These are phyloP conservation scores for Coniferiporia weirii DNA, from an alignment of 1,284 basidiomycete genomes.

Conservation along the genomic window DNA sequence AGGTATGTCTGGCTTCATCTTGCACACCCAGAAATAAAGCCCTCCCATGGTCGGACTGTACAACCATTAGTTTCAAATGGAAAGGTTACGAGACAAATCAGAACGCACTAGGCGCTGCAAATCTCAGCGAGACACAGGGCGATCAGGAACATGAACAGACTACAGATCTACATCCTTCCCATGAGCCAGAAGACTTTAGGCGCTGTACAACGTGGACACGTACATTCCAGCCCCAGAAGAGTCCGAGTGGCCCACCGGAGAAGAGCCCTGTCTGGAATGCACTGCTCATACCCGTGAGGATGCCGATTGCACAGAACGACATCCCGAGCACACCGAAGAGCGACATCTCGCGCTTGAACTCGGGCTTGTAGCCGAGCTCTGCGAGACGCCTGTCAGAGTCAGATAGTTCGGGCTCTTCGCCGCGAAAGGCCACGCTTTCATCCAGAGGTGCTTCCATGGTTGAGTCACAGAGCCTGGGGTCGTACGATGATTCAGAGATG, in stretches of 20 bases:
- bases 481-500: not conserved
- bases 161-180: constrained; percentile 40
- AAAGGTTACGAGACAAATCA: not conserved
- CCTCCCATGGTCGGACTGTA: constrained; percentile 51
- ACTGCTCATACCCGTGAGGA: constrained; percentile 55
- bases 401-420: not conserved
- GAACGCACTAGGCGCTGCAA: constrained; percentile 51
- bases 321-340: constrained; percentile 56
- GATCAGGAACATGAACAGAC: constrained; percentile 56
- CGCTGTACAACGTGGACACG: constrained; percentile 20
- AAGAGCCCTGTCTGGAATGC: constrained; percentile 56
- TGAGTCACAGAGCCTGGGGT: not conserved
- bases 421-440: not conserved
- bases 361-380: constrained; percentile 50
- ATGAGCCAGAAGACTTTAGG: not conserved
- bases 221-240: constrained; percentile 67
- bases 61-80: not conserved
- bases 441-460: not conserved
- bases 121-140: constrained; percentile 54
- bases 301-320: constrained; percentile 56
- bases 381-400: constrained; percentile 43
- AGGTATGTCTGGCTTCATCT: constrained; percentile 52
- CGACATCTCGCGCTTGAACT: constrained; percentile 54
- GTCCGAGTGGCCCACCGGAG: constrained; percentile 51
- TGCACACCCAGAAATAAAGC: constrained; percentile 61